These are phyloP conservation scores for Fusarium anthophilum DNA, from an alignment of 2,329 filamentous ascomycete species.

Conservation along the genomic window DNA sequence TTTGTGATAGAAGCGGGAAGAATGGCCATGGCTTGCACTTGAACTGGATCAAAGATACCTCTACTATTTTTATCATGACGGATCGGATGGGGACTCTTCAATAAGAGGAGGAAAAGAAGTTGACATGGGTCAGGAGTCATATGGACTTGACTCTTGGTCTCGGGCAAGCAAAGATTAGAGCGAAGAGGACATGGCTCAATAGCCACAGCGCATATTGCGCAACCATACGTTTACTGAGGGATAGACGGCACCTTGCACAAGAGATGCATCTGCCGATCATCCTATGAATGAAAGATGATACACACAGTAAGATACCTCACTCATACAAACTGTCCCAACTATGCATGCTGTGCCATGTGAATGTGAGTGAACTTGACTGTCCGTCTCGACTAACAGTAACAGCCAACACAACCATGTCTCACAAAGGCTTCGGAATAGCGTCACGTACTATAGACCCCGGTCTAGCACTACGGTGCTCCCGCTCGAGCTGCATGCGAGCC, in stretches of 20 bases:
- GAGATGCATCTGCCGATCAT: conserved; percentile 34
- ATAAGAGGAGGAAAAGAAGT: conserved; percentile 4
- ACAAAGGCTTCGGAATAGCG: not conserved
- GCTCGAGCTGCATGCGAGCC: conserved; percentile 3
- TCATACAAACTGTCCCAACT: not conserved
- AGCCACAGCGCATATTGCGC: conserved; percentile 32
- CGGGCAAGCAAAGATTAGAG: conserved; percentile 21
- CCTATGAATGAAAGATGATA: conserved; percentile 31
- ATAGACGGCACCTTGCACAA: conserved; percentile 30
- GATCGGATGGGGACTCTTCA: not conserved
- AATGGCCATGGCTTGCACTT: conserved; percentile 35
- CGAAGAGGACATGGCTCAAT: conserved; percentile 29
- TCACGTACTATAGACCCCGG: not conserved
- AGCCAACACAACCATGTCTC: not conserved
- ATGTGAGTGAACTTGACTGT: not conserved
- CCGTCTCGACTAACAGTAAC: not conserved
- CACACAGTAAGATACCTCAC: conserved; percentile 30
- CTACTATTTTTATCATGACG: conserved; percentile 28
- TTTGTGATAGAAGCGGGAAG: conserved; percentile 42
- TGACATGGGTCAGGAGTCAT: not conserved
- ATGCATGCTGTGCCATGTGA: not conserved
- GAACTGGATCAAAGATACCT: conserved; percentile 36
- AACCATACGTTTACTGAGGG: conserved; percentile 35
- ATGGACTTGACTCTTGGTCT: not conserved
- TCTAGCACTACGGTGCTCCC: conserved; percentile 4